Evolutionary conservation across 352 stramenopile genomes (phyloP).

Genomic region (Elongisporangium prolatum): DNA sequence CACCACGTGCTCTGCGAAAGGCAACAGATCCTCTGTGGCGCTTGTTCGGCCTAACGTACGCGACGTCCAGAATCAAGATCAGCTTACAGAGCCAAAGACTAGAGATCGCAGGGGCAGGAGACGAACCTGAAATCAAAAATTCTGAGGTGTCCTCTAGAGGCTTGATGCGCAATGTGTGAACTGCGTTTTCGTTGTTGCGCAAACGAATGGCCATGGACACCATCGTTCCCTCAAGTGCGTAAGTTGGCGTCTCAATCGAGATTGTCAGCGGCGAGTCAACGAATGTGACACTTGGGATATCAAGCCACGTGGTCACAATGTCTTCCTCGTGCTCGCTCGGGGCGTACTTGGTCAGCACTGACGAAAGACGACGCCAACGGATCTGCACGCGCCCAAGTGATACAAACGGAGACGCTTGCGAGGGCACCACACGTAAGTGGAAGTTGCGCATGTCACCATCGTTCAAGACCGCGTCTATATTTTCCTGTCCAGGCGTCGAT

Average conservation of each 20-base stretch:
- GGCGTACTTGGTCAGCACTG: slow-evolving; percentile 26
- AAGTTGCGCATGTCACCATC: slow-evolving; percentile 62
- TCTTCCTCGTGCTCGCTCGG: slow-evolving; percentile 27
- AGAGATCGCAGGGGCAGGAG: not conserved
- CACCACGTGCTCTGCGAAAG: slow-evolving; percentile 60
- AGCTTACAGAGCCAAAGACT: not conserved
- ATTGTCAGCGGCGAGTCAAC: slow-evolving; percentile 62
- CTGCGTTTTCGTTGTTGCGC: slow-evolving; percentile 67
- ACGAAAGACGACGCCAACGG: slow-evolving; percentile 57
- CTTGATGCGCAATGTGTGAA: slow-evolving; percentile 71
- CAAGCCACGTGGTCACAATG: slow-evolving; percentile 59
- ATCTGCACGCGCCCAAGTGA: slow-evolving; percentile 54
- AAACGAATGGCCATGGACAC: slow-evolving; percentile 52
- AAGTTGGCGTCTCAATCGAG: slow-evolving; percentile 56
- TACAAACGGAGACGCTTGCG: slow-evolving; percentile 32
- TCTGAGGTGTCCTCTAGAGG: slow-evolving; percentile 60
- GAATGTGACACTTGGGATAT: slow-evolving; percentile 66
- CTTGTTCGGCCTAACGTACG: slow-evolving; percentile 49
- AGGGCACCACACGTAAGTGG: slow-evolving; percentile 50
- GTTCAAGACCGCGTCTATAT: slow-evolving; percentile 30
- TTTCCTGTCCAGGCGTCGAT: not conserved
- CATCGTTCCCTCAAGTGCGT: slow-evolving; percentile 63
- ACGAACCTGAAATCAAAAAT: slow-evolving; percentile 68
- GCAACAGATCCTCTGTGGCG: slow-evolving; percentile 66
- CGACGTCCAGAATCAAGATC: slow-evolving; percentile 5